Percentiles rank a stretch among this genome's conserved stretches.
phyloP scores from a whole-genome alignment of 225 moss, liverwort and hornwort species.

The Polytrichum formosum region DNA sequence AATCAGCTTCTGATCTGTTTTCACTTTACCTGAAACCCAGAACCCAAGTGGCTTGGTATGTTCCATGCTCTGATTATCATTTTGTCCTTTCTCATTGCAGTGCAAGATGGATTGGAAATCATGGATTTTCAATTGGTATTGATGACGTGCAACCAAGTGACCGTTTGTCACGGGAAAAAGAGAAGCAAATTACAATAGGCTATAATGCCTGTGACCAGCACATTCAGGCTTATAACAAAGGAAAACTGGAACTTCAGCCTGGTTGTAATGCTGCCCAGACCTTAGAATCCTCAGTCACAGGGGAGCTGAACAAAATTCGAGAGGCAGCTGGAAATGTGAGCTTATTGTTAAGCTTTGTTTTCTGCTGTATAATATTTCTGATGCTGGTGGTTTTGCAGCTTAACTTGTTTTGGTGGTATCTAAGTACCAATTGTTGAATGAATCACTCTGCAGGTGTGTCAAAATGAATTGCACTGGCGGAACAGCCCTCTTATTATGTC shows the following conservation, averaged over 20 bases:
- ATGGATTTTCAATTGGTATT: constrained; percentile 96
- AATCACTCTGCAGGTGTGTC: constrained; percentile 62
- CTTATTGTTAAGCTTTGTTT: neutral
- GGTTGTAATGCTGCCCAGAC: constrained; percentile 97
- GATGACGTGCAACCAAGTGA: constrained; percentile 94
- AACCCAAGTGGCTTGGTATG: too few species aligned
- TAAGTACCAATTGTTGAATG: neutral
- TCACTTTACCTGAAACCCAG: neutral
- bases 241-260: constrained; percentile 76
- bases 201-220: constrained; percentile 86
- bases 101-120: constrained; percentile 95
- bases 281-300: constrained; percentile 82
- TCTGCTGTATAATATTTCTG: too few species aligned
- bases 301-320: constrained; percentile 90
- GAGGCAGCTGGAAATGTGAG: constrained; percentile 95
- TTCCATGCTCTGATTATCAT: neutral
- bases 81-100: constrained; percentile 22
- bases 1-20: neutral
- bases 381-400: too few species aligned
- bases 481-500: constrained; percentile 98
- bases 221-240: constrained; percentile 83
- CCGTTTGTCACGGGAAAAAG: constrained; percentile 77
- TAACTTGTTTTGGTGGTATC: neutral
- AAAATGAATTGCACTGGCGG: constrained; percentile 95
- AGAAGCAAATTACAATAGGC: constrained; percentile 75